Percentiles rank a stretch among this genome's conserved stretches.
Conservation (phyloP, 1,284 basidiomycete species). For the Puccinia horiana region DNA sequence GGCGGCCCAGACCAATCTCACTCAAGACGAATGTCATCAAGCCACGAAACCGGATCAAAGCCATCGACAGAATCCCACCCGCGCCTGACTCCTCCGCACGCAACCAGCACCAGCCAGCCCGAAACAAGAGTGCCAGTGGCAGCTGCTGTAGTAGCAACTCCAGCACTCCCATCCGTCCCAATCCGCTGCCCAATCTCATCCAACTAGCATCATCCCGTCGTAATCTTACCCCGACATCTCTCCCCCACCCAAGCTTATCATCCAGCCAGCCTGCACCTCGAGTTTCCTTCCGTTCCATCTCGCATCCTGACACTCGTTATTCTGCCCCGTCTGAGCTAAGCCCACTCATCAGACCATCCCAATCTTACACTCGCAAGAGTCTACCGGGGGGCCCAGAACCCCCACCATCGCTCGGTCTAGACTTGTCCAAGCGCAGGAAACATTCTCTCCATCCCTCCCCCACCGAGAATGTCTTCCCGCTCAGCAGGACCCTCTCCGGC, state of each 20-base stretch:
- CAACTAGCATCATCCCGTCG: not conserved
- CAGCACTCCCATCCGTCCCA: not conserved
- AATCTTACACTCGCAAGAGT: slow-evolving; percentile 5
- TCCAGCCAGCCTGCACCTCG: not conserved
- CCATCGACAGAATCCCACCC: slow-evolving; percentile 22
- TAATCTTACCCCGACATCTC: not conserved
- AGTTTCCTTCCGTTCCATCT: not conserved
- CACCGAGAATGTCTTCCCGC: not conserved
- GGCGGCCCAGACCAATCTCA: slow-evolving; percentile 56
- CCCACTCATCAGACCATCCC: not conserved
- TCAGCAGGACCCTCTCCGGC: not conserved
- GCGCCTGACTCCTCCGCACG: not conserved
- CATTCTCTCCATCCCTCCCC: not conserved
- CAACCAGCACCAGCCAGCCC: not conserved
- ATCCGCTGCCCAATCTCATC: not conserved
- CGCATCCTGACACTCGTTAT: not conserved
- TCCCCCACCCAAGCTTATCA: not conserved
- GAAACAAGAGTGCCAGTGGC: not conserved
- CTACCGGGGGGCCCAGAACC: slow-evolving; percentile 9
- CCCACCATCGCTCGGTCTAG: not conserved
- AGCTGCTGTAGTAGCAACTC: not conserved
- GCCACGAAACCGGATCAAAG: slow-evolving; percentile 55
- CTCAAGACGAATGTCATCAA: slow-evolving; percentile 58
- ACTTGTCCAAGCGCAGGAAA: slow-evolving; percentile 14
- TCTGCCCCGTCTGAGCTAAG: not conserved